Evolutionary conservation across 257 asterid genomes (phyloP).

Genomic region (Misopates orontium): DNA sequence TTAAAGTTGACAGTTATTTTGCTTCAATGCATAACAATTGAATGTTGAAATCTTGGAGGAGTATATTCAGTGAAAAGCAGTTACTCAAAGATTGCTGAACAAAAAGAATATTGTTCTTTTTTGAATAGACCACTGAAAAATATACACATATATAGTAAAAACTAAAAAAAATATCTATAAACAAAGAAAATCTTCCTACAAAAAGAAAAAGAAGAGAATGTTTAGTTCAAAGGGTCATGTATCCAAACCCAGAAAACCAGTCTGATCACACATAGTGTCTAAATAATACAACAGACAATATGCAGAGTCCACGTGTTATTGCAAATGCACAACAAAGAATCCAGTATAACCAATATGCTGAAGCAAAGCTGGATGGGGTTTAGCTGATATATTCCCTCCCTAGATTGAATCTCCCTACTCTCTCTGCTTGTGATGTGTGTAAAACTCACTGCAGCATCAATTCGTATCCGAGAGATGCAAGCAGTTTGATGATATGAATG

Average conservation of each 20-base stretch:
- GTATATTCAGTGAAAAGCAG: too few relatives aligned
- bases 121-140: too few relatives aligned
- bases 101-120: too few relatives aligned
- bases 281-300: slow-evolving; percentile 22
- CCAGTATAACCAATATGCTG: slow-evolving; percentile 17
- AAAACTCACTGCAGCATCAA: slow-evolving; percentile 19
- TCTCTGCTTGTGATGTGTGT: not conserved
- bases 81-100: too few relatives aligned
- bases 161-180: not conserved
- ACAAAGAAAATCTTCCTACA: not conserved
- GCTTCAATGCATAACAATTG: too few relatives aligned
- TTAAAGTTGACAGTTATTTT: too few relatives aligned
- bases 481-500: slow-evolving; percentile 16
- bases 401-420: slow-evolving; percentile 24
- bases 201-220: not conserved
- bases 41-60: too few relatives aligned
- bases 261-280: slow-evolving; percentile 9
- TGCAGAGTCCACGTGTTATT: slow-evolving; percentile 18
- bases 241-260: slow-evolving; percentile 7
- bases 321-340: slow-evolving; percentile 14
- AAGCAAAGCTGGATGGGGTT: slow-evolving; percentile 26
- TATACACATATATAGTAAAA: too few relatives aligned
- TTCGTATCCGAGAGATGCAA: slow-evolving; percentile 20
- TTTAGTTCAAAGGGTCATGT: slow-evolving; percentile 18
- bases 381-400: slow-evolving; percentile 27